These are phyloP conservation scores for Penicillium sp. DNA, from an alignment of 2,329 filamentous ascomycete genomes.

Conservation along the genomic window DNA sequence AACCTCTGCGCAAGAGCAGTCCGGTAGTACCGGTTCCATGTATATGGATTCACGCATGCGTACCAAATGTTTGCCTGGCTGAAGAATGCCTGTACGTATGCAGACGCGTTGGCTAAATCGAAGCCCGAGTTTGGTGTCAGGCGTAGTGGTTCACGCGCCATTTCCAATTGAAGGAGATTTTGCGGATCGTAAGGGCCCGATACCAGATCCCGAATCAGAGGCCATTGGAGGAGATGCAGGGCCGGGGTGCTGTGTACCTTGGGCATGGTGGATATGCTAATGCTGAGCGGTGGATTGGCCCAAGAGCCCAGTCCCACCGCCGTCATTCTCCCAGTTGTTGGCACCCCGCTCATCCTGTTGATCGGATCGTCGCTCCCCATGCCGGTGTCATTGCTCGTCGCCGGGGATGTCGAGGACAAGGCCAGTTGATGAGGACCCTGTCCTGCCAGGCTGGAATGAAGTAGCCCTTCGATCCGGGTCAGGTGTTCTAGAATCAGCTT, in stretches of 20 bases:
- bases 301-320: slow-evolving; percentile 72
- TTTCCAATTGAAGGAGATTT: slow-evolving; percentile 78
- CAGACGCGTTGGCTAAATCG: slow-evolving; percentile 71
- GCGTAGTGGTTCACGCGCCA: slow-evolving; percentile 74
- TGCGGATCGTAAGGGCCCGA: slow-evolving; percentile 77
- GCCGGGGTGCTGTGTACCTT: slow-evolving; percentile 79
- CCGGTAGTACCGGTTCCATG: slow-evolving; percentile 74
- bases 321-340: slow-evolving; percentile 42
- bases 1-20: slow-evolving; percentile 75
- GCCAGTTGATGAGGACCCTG: slow-evolving; percentile 22
- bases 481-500: slow-evolving; percentile 81
- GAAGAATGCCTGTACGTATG: slow-evolving; percentile 79
- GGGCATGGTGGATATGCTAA: slow-evolving; percentile 82
- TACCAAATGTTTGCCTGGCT: slow-evolving; percentile 83
- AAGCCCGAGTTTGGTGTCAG: slow-evolving; percentile 61
- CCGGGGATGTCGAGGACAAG: slow-evolving; percentile 63
- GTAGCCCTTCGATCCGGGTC: slow-evolving; percentile 72
- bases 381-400: slow-evolving; percentile 65
- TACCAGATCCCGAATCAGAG: slow-evolving; percentile 73
- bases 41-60: slow-evolving; percentile 80
- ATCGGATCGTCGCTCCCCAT: slow-evolving; percentile 60
- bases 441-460: slow-evolving; percentile 67
- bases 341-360: slow-evolving; percentile 33
- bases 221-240: slow-evolving; percentile 71
- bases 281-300: slow-evolving; percentile 54